Conservation (phyloP, 2,329 filamentous ascomycete species). For the Fusarium drepaniforme region DNA sequence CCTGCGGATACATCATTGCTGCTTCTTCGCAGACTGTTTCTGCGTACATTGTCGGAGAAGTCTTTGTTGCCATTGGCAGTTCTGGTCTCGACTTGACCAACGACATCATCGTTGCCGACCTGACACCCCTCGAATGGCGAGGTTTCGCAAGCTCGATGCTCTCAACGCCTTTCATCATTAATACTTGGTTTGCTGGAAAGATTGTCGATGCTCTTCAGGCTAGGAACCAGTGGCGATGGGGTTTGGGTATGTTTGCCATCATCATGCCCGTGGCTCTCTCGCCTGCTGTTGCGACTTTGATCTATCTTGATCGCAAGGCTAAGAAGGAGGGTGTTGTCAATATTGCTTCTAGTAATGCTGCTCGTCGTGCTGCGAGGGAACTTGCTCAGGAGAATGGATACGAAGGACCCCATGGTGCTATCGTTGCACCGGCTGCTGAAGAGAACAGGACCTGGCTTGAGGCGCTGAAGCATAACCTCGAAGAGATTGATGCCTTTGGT, state of each 20-base stretch:
- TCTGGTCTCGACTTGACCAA: conserved; percentile 71
- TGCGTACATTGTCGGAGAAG: conserved; percentile 64
- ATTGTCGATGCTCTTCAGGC: conserved; percentile 54
- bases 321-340: conserved; percentile 60
- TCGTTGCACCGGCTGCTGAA: neutral
- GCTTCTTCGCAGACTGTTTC: conserved; percentile 65
- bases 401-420: neutral
- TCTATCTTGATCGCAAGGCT: conserved; percentile 69
- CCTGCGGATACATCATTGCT: conserved; percentile 68
- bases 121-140: conserved; percentile 61
- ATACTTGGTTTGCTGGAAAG: conserved; percentile 54
- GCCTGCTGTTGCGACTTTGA: conserved; percentile 65
- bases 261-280: conserved; percentile 67
- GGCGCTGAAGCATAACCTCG: conserved; percentile 52
- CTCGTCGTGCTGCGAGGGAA: conserved; percentile 47
- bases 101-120: conserved; percentile 73
- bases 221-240: conserved; percentile 53
- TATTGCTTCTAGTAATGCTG: conserved; percentile 50
- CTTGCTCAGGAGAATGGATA: conserved; percentile 27
- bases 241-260: conserved; percentile 71
- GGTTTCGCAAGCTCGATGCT: conserved; percentile 48
- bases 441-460: neutral
- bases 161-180: conserved; percentile 51
- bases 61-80: conserved; percentile 70
- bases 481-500: conserved; percentile 54